Conservation (phyloP, 441 rosid genomes). For the Pelargonium myrrhifolium region DNA sequence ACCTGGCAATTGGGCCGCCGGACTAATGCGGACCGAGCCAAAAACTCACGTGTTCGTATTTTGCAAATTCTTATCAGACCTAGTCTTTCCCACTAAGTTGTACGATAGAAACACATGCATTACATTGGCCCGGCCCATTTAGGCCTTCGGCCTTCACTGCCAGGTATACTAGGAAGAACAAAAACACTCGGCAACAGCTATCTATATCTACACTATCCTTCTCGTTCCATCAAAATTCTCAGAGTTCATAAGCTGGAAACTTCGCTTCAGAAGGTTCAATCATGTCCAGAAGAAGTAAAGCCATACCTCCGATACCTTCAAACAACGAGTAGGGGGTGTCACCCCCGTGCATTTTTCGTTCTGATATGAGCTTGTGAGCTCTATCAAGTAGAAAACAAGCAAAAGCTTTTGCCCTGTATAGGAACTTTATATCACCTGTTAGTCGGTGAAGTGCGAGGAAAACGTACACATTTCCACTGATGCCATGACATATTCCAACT, state of each 20-base stretch:
- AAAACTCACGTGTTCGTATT: no score
- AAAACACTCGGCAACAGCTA: not conserved
- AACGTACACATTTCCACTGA: constrained; percentile 54
- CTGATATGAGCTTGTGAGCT: constrained; percentile 41
- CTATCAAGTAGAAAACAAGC: constrained; percentile 51
- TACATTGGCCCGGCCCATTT: no score
- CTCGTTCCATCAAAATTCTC: not conserved
- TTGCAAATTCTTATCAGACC: no score
- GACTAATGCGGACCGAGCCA: no score
- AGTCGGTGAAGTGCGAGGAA: constrained; percentile 47
- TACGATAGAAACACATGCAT: no score
- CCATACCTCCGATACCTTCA: constrained; percentile 79
- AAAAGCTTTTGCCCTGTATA: constrained; percentile 53
- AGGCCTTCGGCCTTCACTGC: no score
- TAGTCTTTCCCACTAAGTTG: no score
- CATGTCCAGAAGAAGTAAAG: constrained; percentile 62
- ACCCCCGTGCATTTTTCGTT: constrained; percentile 61
- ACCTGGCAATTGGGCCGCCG: no score
- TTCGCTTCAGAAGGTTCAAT: constrained; percentile 45
- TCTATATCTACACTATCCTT: not conserved
- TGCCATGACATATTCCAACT: constrained; percentile 65
- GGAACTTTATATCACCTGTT: constrained; percentile 38
- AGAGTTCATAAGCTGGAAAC: constrained; percentile 67
- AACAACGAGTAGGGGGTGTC: constrained; percentile 54
- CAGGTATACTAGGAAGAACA: no score